A percentile compares a stretch with the other conserved stretches of the same genome.
phyloP scores from a whole-genome alignment of 1,139 yeast genomes.

The Ogataea hybrid region DNA sequence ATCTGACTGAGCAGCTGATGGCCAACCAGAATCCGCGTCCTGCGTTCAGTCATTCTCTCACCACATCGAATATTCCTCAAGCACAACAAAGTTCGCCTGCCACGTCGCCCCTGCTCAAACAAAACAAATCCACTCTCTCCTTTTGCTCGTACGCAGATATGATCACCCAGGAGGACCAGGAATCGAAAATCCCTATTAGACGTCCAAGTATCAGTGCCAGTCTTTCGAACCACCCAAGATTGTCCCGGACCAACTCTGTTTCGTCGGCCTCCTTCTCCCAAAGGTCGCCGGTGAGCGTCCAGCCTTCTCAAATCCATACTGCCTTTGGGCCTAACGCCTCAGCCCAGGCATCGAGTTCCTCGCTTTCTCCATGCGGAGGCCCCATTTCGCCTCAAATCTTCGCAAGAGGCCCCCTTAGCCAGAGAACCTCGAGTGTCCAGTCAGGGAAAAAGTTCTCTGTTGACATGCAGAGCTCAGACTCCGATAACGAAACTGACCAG shows the following conservation, averaged over 20 bases:
- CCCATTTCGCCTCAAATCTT: slow-evolving; percentile 13
- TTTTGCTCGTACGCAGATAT: slow-evolving; percentile 82
- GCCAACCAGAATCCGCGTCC: slow-evolving; percentile 12
- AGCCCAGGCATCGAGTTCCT: slow-evolving; percentile 8
- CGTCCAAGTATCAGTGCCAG: slow-evolving; percentile 53
- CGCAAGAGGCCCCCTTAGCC: slow-evolving; percentile 12
- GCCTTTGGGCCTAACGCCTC: slow-evolving; percentile 13
- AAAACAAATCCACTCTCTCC: slow-evolving; percentile 54
- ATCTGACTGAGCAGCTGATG: slow-evolving; percentile 27
- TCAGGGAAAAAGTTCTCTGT: slow-evolving; percentile 20
- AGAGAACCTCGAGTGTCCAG: slow-evolving; percentile 12
- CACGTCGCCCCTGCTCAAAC: slow-evolving; percentile 30
- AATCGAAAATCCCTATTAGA: slow-evolving; percentile 36
- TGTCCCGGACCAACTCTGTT: slow-evolving; percentile 29
- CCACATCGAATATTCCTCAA: slow-evolving; percentile 13
- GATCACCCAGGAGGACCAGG: slow-evolving; percentile 58
- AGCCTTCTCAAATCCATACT: slow-evolving; percentile 8
- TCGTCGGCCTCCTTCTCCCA: slow-evolving; percentile 15
- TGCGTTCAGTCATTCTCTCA: slow-evolving; percentile 7
- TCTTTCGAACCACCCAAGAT: slow-evolving; percentile 31
- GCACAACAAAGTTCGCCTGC: slow-evolving; percentile 22
- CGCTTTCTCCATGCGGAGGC: slow-evolving; percentile 9
- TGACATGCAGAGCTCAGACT: slow-evolving; percentile 19
- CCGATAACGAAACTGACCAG: slow-evolving; percentile 18
- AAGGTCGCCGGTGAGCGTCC: slow-evolving; percentile 17